Conservation (phyloP, 1,284 basidiomycete species). For the Leccinum pachyderme region DNA sequence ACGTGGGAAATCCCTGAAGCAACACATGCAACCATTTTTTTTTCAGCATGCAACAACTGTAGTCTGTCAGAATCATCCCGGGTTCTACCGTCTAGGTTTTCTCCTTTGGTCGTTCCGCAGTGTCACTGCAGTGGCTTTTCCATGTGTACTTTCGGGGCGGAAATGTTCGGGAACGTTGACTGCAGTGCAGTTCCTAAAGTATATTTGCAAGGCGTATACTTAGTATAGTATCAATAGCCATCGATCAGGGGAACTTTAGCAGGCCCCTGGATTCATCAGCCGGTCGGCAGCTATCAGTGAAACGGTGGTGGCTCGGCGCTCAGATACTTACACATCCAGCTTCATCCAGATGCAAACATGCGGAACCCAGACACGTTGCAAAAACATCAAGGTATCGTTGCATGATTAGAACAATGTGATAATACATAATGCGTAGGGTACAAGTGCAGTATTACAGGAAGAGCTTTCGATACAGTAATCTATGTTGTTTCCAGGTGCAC, state of each 20-base stretch:
- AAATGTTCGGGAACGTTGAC: background rate
- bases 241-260: background rate
- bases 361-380: background rate
- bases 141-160: constrained; percentile 6
- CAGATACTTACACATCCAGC: background rate
- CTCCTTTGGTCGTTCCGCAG: background rate
- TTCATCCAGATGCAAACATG: background rate
- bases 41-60: background rate
- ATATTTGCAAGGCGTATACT: background rate
- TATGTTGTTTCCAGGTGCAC: constrained; percentile 14
- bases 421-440: constrained; percentile 27
- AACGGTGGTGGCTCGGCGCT: background rate
- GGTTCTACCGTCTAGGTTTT: background rate
- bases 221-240: background rate
- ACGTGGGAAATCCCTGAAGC: background rate
- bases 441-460: constrained; percentile 16
- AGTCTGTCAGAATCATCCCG: background rate
- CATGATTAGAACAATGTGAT: constrained; percentile 8
- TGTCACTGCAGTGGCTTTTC: background rate
- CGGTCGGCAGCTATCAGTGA: background rate
- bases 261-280: background rate
- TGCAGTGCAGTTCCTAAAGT: constrained; percentile 1
- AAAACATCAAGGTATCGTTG: constrained; percentile 7
- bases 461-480: constrained; percentile 23
- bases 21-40: constrained; percentile 4